phyloP scores from a whole-genome alignment of 2,329 filamentous ascomycete species.

The Penicillium sp. region DNA sequence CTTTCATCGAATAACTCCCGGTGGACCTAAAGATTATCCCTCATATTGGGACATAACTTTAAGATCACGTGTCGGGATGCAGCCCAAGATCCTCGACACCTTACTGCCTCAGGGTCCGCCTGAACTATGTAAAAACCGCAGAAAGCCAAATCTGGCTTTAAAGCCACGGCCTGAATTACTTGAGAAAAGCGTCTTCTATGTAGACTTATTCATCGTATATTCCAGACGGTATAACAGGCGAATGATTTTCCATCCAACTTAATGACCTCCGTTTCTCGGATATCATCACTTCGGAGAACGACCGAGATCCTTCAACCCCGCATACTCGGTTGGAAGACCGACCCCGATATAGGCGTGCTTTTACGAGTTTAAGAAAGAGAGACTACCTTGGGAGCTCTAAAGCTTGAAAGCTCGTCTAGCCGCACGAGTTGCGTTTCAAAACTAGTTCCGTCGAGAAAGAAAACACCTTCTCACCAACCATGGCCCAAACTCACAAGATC shows the following conservation, averaged over 20 bases:
- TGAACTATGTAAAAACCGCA: background rate
- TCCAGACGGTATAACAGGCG: too few species aligned
- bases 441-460: background rate
- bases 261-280: conserved; percentile 6
- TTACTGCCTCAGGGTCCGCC: background rate
- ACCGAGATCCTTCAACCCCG: conserved; percentile 30
- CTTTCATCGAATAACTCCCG: background rate
- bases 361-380: background rate
- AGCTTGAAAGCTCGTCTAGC: background rate
- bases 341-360: conserved; percentile 20
- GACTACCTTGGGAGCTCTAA: background rate
- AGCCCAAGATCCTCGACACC: background rate
- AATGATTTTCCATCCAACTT: background rate
- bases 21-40: background rate
- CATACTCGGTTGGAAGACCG: conserved; percentile 32
- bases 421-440: background rate
- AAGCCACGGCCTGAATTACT: background rate
- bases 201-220: background rate
- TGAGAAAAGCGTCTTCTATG: background rate
- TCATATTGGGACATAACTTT: background rate
- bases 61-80: background rate
- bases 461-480: background rate
- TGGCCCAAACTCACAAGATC: conserved; percentile 62
- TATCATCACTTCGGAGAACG: conserved; percentile 17
- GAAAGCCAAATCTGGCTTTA: background rate